A percentile compares a stretch with the other conserved stretches of the same genome.
phyloP scores from a whole-genome alignment of 1,284 basidiomycete species.

The Ustilago trichophora region DNA sequence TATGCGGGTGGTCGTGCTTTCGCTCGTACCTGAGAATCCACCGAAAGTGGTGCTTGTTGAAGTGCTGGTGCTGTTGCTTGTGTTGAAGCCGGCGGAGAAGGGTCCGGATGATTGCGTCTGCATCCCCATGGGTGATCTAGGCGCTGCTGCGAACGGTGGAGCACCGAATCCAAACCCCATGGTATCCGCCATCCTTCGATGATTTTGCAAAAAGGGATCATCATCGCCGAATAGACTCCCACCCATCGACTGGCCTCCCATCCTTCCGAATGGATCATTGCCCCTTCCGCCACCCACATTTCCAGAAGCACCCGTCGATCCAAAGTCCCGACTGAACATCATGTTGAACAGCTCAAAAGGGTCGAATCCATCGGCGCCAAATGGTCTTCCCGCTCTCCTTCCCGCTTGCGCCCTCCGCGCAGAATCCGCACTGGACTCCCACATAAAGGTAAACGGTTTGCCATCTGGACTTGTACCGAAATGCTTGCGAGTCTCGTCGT shows the following conservation, averaged over 20 bases:
- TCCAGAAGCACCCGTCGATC: slow-evolving; percentile 9
- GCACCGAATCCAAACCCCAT: slow-evolving; percentile 45
- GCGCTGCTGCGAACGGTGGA: no score
- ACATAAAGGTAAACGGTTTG: slow-evolving; percentile 52
- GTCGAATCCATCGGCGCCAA: slow-evolving; percentile 53
- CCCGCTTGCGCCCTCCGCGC: slow-evolving; percentile 53
- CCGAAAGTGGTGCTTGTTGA: slow-evolving; percentile 23
- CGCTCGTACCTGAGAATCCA: slow-evolving; percentile 26
- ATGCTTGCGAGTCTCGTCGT: slow-evolving; percentile 27
- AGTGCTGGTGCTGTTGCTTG: slow-evolving; percentile 11
- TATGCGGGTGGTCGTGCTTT: slow-evolving; percentile 49
- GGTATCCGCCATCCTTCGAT: slow-evolving; percentile 48
- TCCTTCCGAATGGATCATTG: slow-evolving; percentile 20
- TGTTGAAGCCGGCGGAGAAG: slow-evolving; percentile 7
- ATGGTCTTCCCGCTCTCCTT: slow-evolving; percentile 33
- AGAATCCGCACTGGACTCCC: slow-evolving; percentile 62
- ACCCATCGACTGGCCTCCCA: slow-evolving; percentile 15
- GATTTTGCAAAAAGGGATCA: slow-evolving; percentile 53
- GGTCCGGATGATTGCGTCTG: no score
- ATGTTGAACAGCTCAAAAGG: slow-evolving; percentile 63
- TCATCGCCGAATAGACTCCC: slow-evolving; percentile 29
- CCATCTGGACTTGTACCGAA: slow-evolving; percentile 54
- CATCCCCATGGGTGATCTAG: slow-evolving; percentile 17
- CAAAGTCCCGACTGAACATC: slow-evolving; percentile 55
- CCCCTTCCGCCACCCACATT: slow-evolving; percentile 1